Evolutionary conservation across 2,329 filamentous ascomycete species (phyloP), one percentile per base, ranked within the genome.

Genomic region (Xylariaceae sp.): DNA sequence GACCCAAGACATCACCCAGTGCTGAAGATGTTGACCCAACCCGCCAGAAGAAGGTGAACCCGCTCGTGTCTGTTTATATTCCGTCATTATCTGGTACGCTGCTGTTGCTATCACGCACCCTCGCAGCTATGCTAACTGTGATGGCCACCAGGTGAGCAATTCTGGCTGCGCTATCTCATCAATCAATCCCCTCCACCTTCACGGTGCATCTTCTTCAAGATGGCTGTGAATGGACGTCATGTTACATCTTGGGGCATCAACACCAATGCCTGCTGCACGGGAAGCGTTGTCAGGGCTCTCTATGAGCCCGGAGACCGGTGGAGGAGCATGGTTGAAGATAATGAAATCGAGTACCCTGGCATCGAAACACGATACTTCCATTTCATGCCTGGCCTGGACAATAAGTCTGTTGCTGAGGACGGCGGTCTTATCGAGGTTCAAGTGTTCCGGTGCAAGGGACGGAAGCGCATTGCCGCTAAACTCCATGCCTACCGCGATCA

Each of bases 381-480:
- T 42, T 83, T 82, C 54, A 72, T 78, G 35, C 68, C 70, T 6
- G 65, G 67, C 6, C 64, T 68, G 2, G 67, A 71, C 8, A 60
- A 67, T 18, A 66, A 68, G 33, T 73, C 75, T 2, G 69, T 75
- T 3, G 79, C 78, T 7, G 73, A 78, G 41, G 78, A 84, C 60
- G 82, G 81, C 9, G 82, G 82, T 1, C 63, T 82, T 2, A 80
- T 85, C 41, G 79, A 84, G 57, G 66, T 84, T 3, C 73, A 75
- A 29, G 75, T 77, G 8, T 83, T 81, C 60, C 75, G 81, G 20
- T 79, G 81, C n/a, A 75, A 69, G 49, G 75, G 75, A 5, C 73
- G 80, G 33, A 74, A 67, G 50, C 70, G 75, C 55, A 72, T 72
- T 39, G 71, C 75, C 4, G 73, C 75, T 9, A 69, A 69, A 13